phyloP scores from a whole-genome alignment of 306 rosid species.

The Malus sylvestris region DNA sequence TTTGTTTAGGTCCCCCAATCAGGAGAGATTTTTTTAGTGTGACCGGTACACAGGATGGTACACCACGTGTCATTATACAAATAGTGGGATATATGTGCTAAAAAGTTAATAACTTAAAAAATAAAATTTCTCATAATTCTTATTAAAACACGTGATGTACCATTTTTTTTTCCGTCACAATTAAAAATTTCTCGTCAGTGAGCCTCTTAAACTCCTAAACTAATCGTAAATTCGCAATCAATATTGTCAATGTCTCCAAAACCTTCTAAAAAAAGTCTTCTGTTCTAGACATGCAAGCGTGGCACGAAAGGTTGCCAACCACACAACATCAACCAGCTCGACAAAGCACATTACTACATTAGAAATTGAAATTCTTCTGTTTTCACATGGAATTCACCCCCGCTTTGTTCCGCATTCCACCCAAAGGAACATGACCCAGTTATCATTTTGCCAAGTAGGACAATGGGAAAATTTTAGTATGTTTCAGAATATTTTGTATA shows the following conservation, averaged over 20 bases:
- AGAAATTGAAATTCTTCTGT: neutral
- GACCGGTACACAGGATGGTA: no score
- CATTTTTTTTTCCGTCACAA: no score
- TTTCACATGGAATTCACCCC: neutral
- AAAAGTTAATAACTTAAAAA: no score
- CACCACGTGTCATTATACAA: no score
- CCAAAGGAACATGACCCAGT: neutral
- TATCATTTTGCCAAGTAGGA: neutral
- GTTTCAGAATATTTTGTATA: neutral
- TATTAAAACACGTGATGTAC: no score
- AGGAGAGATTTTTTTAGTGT: no score
- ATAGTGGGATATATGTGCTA: no score
- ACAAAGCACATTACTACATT: neutral
- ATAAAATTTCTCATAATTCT: no score
- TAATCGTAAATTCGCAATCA: neutral
- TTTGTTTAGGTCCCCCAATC: neutral
- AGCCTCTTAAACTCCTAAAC: no score
- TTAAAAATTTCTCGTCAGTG: no score
- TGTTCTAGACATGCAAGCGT: neutral
- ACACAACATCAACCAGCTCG: neutral
- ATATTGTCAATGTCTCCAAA: neutral
- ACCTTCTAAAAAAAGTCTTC: neutral
- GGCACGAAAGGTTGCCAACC: neutral
- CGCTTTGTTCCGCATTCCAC: neutral
- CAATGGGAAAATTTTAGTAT: neutral